Evolutionary conservation across 306 rosid genomes (phyloP).

Genomic region (Gillenia trifoliata): DNA sequence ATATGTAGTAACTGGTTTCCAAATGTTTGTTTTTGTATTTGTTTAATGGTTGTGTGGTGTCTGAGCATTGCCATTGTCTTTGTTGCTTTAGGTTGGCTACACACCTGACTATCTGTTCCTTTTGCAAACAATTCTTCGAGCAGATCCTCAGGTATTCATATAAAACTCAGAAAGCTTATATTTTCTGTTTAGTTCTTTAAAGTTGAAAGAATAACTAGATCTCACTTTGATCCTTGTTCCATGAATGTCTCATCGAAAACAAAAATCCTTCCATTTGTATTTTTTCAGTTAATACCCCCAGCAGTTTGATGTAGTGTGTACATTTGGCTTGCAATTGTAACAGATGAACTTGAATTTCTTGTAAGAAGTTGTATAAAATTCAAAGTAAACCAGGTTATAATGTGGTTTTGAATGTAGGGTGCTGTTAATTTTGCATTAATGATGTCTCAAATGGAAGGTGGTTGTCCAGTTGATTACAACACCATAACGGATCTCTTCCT

Average conservation of each 20-base stretch:
- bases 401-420: conserved; percentile 54
- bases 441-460: conserved; percentile 99
- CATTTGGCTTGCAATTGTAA: neutral
- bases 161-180: neutral
- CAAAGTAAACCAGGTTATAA: neutral
- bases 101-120: conserved; percentile 96
- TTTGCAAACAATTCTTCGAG: conserved; percentile 91
- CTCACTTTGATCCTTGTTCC: neutral
- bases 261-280: conserved; percentile 4
- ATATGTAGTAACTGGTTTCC: neutral
- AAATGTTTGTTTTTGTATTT: conserved; percentile 3
- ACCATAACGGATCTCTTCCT: conserved; percentile 98
- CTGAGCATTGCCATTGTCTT: conserved; percentile 25
- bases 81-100: conserved; percentile 80
- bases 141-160: conserved; percentile 87
- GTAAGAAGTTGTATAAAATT: neutral
- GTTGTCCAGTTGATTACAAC: conserved; percentile 96
- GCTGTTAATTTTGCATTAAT: conserved; percentile 98
- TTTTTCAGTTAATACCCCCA: neutral
- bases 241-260: neutral
- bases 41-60: neutral
- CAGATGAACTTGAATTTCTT: conserved; percentile 6
- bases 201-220: neutral
- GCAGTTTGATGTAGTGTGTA: neutral
- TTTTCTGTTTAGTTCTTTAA: conserved; percentile 5